phyloP scores from a whole-genome alignment of 164 flowering plant genomes.

The Hamamelis virginiana region DNA sequence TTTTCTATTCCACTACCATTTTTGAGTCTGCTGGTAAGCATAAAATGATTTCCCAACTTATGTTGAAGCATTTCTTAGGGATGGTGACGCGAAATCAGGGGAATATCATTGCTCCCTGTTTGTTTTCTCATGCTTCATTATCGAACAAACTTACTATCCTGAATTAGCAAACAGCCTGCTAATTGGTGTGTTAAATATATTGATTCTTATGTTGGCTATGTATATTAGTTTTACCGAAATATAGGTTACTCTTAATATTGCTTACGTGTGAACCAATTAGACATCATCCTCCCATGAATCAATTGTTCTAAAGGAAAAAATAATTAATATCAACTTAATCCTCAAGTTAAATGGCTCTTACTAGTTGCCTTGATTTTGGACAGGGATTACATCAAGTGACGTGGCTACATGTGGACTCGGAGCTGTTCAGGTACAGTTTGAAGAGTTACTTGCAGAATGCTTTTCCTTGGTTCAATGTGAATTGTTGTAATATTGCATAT shows the following conservation, averaged over 20 bases:
- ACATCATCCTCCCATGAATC: background rate
- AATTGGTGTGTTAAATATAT: background rate
- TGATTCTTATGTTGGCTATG: background rate
- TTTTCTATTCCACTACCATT: conserved; percentile 82
- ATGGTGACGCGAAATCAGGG: too few species aligned
- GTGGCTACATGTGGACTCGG: conserved; percentile 76
- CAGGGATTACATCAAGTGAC: conserved; percentile 76
- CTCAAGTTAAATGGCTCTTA: background rate
- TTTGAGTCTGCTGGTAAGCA: conserved; percentile 76
- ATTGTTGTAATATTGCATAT: background rate
- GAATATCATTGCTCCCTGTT: too few species aligned
- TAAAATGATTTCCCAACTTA: conserved; percentile 1
- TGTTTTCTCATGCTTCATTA: background rate
- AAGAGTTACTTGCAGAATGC: conserved; percentile 1
- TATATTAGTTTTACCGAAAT: background rate
- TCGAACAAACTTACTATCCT: background rate
- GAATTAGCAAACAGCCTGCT: background rate
- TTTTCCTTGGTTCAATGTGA: background rate
- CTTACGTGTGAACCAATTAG: background rate
- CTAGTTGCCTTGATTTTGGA: conserved; percentile 16
- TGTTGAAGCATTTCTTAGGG: background rate
- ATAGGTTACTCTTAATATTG: background rate
- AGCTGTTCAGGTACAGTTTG: conserved; percentile 66
- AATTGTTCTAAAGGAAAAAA: background rate
- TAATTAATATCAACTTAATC: background rate